Conservation (phyloP, 495 filamentous ascomycete genomes). For the Aspergillus ellipticus region DNA sequence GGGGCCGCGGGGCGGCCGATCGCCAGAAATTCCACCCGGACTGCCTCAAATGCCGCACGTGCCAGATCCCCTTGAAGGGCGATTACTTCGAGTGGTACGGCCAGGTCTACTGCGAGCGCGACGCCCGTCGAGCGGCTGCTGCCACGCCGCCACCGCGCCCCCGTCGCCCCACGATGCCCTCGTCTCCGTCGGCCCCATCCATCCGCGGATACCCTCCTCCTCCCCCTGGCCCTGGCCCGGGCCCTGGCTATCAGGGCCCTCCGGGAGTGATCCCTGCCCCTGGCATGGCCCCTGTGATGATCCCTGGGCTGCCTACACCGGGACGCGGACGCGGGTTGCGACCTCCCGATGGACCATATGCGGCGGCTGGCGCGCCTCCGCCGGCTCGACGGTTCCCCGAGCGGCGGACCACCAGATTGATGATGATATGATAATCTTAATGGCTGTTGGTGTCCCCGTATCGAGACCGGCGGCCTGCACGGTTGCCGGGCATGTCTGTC, state of each 20-base stretch:
- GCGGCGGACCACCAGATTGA: constrained; percentile 77
- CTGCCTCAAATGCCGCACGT: constrained; percentile 75
- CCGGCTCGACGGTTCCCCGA: constrained; percentile 54
- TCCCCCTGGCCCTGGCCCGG: constrained; percentile 7
- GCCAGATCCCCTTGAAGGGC: constrained; percentile 51
- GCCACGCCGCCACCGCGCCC: constrained; percentile 31
- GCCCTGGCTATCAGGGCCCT: no score
- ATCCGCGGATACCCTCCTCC: constrained; percentile 20
- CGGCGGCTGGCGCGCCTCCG: constrained; percentile 13
- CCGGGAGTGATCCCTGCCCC: no score
- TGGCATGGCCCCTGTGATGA: background rate
- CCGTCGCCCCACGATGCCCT: constrained; percentile 29
- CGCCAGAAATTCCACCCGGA: constrained; percentile 77
- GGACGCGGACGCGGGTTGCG: constrained; percentile 7
- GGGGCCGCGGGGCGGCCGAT: constrained; percentile 41
- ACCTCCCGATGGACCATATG: constrained; percentile 26
- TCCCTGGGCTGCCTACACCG: background rate
- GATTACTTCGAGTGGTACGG: constrained; percentile 71
- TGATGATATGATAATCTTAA: constrained; percentile 68
- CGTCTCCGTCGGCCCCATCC: constrained; percentile 26
- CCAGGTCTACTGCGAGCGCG: constrained; percentile 75
- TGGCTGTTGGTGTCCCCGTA: background rate
- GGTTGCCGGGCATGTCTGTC: background rate
- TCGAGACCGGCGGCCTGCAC: background rate
- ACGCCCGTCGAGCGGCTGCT: constrained; percentile 64